These are phyloP conservation scores for Rhizopogon vesiculosus DNA, from an alignment of 768 basidiomycete species.

Conservation along the genomic window DNA sequence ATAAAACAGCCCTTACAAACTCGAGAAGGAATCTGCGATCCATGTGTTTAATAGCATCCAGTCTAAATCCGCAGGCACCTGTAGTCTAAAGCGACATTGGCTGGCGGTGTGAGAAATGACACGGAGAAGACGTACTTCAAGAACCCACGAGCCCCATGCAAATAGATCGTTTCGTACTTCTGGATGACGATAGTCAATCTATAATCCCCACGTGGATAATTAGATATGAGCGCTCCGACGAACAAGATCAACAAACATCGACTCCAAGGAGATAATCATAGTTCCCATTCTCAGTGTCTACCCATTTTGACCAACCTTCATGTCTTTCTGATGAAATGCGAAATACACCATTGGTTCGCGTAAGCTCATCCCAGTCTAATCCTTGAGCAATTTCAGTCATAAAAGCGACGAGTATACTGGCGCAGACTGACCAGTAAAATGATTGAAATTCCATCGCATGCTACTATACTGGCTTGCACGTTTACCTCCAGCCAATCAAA, in stretches of 20 bases:
- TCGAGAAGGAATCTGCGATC: slow-evolving; percentile 63
- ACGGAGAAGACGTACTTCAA: slow-evolving; percentile 37
- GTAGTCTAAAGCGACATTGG: slow-evolving; percentile 46
- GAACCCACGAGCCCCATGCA: slow-evolving; percentile 76
- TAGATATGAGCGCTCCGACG: background rate
- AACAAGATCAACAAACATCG: slow-evolving; percentile 43
- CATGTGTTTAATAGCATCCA: slow-evolving; percentile 92
- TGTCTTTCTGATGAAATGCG: slow-evolving; percentile 62
- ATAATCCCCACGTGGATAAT: slow-evolving; percentile 10
- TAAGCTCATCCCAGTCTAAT: slow-evolving; percentile 78
- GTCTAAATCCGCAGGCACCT: slow-evolving; percentile 68
- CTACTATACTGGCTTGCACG: slow-evolving; percentile 52
- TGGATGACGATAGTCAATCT: slow-evolving; percentile 85
- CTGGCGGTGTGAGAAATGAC: background rate
- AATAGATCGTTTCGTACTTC: slow-evolving; percentile 71
- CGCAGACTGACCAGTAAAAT: slow-evolving; percentile 61
- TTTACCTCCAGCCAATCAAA: background rate
- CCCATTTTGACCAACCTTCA: slow-evolving; percentile 77
- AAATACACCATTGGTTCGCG: slow-evolving; percentile 61
- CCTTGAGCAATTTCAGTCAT: slow-evolving; percentile 36
- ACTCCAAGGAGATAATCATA: slow-evolving; percentile 79
- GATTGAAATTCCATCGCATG: slow-evolving; percentile 69
- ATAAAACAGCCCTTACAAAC: slow-evolving; percentile 47
- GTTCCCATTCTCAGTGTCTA: slow-evolving; percentile 83
- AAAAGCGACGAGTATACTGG: background rate